phyloP scores from a whole-genome alignment of 2,329 filamentous ascomycete genomes.

The Talaromyces sp. region DNA sequence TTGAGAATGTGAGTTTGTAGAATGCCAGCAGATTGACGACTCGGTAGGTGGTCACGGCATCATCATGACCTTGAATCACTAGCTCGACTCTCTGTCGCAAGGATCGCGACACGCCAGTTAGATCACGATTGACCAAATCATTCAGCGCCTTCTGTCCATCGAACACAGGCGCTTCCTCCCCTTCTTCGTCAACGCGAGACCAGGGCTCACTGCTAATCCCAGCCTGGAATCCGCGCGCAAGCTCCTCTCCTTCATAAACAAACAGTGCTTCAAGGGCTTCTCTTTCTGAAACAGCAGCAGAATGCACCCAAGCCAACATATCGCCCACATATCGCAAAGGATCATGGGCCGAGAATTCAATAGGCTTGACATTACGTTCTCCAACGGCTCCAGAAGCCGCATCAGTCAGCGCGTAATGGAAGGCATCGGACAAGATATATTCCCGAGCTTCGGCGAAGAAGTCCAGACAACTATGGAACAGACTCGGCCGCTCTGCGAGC shows the following conservation, averaged over 20 bases:
- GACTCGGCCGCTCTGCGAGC: constrained; percentile 78
- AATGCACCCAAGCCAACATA: constrained; percentile 97
- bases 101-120: constrained; percentile 76
- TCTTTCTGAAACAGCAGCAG: constrained; percentile 85
- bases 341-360: constrained; percentile 90
- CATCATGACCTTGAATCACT: constrained; percentile 87
- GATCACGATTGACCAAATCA: constrained; percentile 80
- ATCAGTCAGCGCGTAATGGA: constrained; percentile 83
- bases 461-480: constrained; percentile 92
- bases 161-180: constrained; percentile 55
- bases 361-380: constrained; percentile 72
- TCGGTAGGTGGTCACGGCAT: constrained; percentile 83
- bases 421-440: constrained; percentile 79
- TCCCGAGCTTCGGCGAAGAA: constrained; percentile 90
- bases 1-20: constrained; percentile 80
- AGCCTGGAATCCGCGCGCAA: constrained; percentile 75
- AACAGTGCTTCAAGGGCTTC: constrained; percentile 91
- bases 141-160: constrained; percentile 79
- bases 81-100: constrained; percentile 88
- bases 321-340: constrained; percentile 88
- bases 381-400: constrained; percentile 56
- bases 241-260: constrained; percentile 82
- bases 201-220: constrained; percentile 81
- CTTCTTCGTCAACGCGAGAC: constrained; percentile 61
- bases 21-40: constrained; percentile 86